These are phyloP conservation scores for Candida xiaguanensis DNA, from an alignment of 805 yeast genomes.

Conservation along the genomic window DNA sequence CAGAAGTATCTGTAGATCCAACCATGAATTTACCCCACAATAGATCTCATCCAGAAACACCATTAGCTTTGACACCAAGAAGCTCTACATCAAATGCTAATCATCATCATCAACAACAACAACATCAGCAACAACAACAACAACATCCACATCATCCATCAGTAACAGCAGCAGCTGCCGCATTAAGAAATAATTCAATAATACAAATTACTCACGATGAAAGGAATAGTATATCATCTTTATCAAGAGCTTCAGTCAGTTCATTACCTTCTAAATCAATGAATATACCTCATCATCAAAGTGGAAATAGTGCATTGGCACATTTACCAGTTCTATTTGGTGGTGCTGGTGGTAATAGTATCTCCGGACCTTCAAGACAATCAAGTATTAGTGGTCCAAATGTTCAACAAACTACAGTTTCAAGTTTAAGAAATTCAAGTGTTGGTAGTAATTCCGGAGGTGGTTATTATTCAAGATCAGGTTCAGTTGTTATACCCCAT, in stretches of 20 bases:
- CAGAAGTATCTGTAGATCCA: conserved; percentile 42
- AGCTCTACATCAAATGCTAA: conserved; percentile 21
- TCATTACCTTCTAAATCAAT: conserved; percentile 42
- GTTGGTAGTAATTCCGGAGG: conserved; percentile 25
- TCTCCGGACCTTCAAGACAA: conserved; percentile 39
- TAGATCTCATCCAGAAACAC: conserved; percentile 26
- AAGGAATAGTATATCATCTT: conserved; percentile 29
- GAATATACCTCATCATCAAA: conserved; percentile 46
- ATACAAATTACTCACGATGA: conserved; percentile 41
- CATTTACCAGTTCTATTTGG: conserved; percentile 43
- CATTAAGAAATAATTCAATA: conserved; percentile 34
- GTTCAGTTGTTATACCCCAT: conserved; percentile 36
- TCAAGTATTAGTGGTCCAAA: conserved; percentile 35
- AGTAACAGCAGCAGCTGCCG: conserved; percentile 8
- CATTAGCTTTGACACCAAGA: conserved; percentile 22
- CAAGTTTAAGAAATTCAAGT: conserved; percentile 40
- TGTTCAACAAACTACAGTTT: conserved; percentile 31
- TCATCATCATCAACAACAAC: conserved; percentile 3
- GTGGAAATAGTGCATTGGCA: conserved; percentile 34
- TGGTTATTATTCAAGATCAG: conserved; percentile 35
- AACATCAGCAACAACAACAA: conserved; percentile 8
- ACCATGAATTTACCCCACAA: conserved; percentile 45
- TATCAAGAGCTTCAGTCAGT: conserved; percentile 34
- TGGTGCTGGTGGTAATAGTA: conserved; percentile 23
- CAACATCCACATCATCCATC: conserved; percentile 6